These are phyloP conservation scores for Cercospora berteroae DNA, from an alignment of 2,329 filamentous ascomycete species.

Conservation along the genomic window DNA sequence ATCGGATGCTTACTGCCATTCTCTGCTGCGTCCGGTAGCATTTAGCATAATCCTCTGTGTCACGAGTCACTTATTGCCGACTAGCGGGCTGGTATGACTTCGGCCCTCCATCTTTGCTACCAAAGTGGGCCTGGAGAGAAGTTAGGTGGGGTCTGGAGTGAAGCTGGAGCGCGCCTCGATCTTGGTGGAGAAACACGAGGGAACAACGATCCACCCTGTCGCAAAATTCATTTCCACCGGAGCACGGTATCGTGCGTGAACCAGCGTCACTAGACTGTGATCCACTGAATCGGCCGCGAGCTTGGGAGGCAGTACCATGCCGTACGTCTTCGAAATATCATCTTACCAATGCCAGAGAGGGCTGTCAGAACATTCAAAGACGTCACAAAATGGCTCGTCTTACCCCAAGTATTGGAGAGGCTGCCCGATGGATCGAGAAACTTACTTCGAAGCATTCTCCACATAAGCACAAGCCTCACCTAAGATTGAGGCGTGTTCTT, in stretches of 20 bases:
- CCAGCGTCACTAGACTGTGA: not conserved
- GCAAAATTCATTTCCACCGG: not conserved
- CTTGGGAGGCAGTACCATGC: not conserved
- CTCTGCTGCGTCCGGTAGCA: not conserved
- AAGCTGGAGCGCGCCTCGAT: slow-evolving; percentile 12
- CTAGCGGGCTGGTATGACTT: not conserved
- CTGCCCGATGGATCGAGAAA: not conserved
- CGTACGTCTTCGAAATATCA: not conserved
- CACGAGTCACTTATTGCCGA: not conserved
- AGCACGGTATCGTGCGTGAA: not conserved
- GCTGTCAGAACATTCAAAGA: not conserved
- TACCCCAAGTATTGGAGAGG: not conserved
- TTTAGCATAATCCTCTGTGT: not conserved
- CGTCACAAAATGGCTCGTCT: not conserved
- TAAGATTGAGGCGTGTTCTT: slow-evolving; percentile 1
- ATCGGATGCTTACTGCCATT: not conserved
- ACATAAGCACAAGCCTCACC: slow-evolving; percentile 6
- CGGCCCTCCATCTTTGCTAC: not conserved
- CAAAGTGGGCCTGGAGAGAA: not conserved
- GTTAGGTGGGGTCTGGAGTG: slow-evolving; percentile 8
- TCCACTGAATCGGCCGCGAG: not conserved
- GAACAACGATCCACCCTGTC: slow-evolving; percentile 6
- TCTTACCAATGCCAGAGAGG: not conserved
- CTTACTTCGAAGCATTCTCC: not conserved
- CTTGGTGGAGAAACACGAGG: slow-evolving; percentile 10